A percentile compares a stretch with the other conserved stretches of the same genome.
phyloP scores from a whole-genome alignment of 495 filamentous ascomycete species.

The Cudoniella acicularis region DNA sequence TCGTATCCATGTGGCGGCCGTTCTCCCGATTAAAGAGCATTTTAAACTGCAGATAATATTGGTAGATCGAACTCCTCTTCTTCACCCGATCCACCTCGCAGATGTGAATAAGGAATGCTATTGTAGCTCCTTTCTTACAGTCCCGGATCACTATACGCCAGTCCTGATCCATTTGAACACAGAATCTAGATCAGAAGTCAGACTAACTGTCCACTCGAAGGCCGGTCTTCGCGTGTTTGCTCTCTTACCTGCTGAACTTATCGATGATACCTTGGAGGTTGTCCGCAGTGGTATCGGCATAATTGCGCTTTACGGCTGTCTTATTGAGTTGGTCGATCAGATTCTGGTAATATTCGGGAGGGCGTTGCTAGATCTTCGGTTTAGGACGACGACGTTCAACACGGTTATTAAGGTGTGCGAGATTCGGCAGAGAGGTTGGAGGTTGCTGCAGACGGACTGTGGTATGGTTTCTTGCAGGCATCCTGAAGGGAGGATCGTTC shows the following conservation, averaged over 20 bases:
- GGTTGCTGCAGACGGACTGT: not conserved
- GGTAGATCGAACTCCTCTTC: constrained; percentile 11
- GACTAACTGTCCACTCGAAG: not conserved
- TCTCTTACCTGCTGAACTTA: constrained; percentile 12
- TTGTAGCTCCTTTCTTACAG: constrained; percentile 27
- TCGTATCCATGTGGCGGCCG: constrained; percentile 26
- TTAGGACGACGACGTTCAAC: constrained; percentile 9
- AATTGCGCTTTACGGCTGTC: not conserved
- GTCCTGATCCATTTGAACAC: not conserved
- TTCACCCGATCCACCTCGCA: constrained; percentile 25
- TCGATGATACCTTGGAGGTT: constrained; percentile 3
- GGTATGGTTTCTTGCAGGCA: not conserved
- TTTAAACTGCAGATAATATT: constrained; percentile 28
- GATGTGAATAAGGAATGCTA: constrained; percentile 25
- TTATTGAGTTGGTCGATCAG: not conserved
- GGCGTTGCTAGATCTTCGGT: constrained; percentile 2
- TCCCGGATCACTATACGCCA: constrained; percentile 10
- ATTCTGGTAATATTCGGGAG: constrained; percentile 10
- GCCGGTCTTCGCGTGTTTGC: not conserved
- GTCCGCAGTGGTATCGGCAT: constrained; percentile 7
- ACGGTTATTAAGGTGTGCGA: not conserved
- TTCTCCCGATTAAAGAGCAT: constrained; percentile 23
- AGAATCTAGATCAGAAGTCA: constrained; percentile 12
- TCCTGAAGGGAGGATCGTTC: constrained; percentile 2
- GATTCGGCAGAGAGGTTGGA: constrained; percentile 1